Conservation (phyloP, 2,329 filamentous ascomycete genomes). For the Dactylellina parvicollis region DNA sequence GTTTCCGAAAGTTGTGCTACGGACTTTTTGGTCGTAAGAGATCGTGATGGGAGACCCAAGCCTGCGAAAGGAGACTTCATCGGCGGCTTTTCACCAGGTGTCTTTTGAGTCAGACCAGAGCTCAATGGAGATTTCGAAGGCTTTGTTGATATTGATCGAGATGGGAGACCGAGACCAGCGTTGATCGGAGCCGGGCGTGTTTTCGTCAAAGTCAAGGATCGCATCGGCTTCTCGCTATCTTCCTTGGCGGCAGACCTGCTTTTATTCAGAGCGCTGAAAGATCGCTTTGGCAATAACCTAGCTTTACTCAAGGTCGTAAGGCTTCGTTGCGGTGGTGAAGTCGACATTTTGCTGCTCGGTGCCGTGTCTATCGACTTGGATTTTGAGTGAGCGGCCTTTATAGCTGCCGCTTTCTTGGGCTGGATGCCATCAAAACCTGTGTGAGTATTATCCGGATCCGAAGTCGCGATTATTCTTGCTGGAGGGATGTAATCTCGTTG, state of each 20-base stretch:
- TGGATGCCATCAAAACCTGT: conserved; percentile 82
- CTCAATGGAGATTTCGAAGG: not conserved
- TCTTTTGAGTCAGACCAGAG: not conserved
- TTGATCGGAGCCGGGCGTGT: conserved; percentile 12
- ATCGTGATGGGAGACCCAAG: conserved; percentile 11
- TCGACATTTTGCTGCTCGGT: not conserved
- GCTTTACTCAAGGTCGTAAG: conserved; percentile 17
- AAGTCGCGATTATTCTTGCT: conserved; percentile 87
- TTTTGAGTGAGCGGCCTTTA: conserved; percentile 60
- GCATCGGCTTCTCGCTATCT: not conserved
- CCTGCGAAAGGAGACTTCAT: conserved; percentile 20
- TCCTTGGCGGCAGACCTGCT: not conserved
- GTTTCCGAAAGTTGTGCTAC: not conserved
- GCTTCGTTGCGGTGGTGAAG: conserved; percentile 7
- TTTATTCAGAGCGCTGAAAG: conserved; percentile 9
- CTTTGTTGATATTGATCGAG: not conserved
- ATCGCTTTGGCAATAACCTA: conserved; percentile 21
- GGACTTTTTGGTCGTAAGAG: conserved; percentile 18
- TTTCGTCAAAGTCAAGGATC: conserved; percentile 11
- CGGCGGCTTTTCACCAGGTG: not conserved
- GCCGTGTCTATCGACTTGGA: conserved; percentile 17
- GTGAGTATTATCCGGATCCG: conserved; percentile 71
- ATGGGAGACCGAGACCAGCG: not conserved
- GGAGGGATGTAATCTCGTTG: conserved; percentile 97
- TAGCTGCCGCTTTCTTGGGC: conserved; percentile 70